Base-by-base conservation (phyloP, 2,329 filamentous ascomycete species). In the Xylaria sp. region DNA sequence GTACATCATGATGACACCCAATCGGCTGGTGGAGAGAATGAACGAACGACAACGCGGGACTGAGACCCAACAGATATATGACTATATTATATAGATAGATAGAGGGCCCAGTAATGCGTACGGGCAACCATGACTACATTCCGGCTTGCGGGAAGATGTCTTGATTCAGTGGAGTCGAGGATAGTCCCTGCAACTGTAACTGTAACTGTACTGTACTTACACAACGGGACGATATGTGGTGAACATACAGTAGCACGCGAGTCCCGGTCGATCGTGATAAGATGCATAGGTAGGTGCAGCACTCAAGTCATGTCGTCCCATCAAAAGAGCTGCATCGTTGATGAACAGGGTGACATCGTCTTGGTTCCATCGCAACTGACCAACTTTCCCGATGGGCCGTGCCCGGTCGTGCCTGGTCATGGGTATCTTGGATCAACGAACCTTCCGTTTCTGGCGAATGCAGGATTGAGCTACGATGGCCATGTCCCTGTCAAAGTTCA, bases 401-500 rank as follows among this genome's bases (percentile, higher is more conserved):
- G 53, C 33, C 33, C 13, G 36, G 49, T 48, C 31, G 9, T 68
- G 63, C 56, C n/a, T 15, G 46, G 36, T 64, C 54, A 54, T 51
- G 57, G 17, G 71, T 66, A 70, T 71, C 54, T 68, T 54, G 38
- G 48, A 28, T 44, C 63, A 64, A 63, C 44, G 64, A 76, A 76
- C 75, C 74, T 77, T 75, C 75, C 74, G 63, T 76, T 74, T 73
- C 70, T 72, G 74, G 75, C 60, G 57, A 67, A 59, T 59, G 66
- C 51, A 64, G 60, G 70, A 67, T 59, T 61, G 63, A 59, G 46
- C 46, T 67, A 70, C 70, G 60, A 44, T 48, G 36, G 31, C n/a
- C 44, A n/a, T 31, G 36, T 59, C 56, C 28, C 20, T 59, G 28
- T 63, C 57, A 63, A 71, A 46, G 48, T 60, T 23, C 38, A 59